A percentile compares a stretch with the other conserved stretches of the same genome.
phyloP scores from a whole-genome alignment of 352 stramenopile genomes.

The Aphanomyces euteiches region DNA sequence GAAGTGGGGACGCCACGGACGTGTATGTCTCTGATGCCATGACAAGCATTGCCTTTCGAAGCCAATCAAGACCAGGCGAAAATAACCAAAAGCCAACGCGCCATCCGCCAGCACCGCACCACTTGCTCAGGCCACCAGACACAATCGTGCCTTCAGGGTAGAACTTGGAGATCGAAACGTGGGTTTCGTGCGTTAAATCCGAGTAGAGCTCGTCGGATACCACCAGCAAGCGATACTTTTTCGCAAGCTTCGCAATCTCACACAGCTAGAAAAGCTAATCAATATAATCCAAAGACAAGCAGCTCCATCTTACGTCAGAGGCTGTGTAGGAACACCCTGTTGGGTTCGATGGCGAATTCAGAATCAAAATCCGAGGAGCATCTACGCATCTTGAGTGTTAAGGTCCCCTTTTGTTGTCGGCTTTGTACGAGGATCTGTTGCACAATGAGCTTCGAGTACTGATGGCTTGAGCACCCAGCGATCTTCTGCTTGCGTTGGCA shows the following conservation, averaged over 20 bases:
- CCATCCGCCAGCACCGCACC: constrained; percentile 83
- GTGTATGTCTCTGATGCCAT: constrained; percentile 89
- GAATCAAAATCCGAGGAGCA: constrained; percentile 76
- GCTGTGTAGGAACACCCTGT: constrained; percentile 79
- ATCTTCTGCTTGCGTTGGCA: constrained; percentile 71
- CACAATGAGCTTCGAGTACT: constrained; percentile 74
- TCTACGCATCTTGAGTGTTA: constrained; percentile 37
- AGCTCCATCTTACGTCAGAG: constrained; percentile 46
- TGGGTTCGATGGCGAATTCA: constrained; percentile 84
- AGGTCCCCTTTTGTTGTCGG: background rate
- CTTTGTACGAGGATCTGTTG: constrained; percentile 64
- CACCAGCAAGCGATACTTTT: constrained; percentile 85
- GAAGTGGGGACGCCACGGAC: constrained; percentile 79
- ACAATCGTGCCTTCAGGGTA: constrained; percentile 87
- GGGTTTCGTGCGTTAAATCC: constrained; percentile 71
- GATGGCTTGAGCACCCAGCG: constrained; percentile 76
- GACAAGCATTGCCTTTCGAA: constrained; percentile 83
- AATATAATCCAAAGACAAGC: background rate
- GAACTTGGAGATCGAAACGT: constrained; percentile 80
- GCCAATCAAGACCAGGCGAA: constrained; percentile 65
- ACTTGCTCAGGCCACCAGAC: constrained; percentile 82
- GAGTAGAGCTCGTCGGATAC: constrained; percentile 89
- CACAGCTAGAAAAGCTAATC: constrained; percentile 40
- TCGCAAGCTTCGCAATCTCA: constrained; percentile 61
- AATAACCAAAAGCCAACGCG: constrained; percentile 88